A percentile compares a stretch with the other conserved stretches of the same genome.
phyloP scores from a whole-genome alignment of 129 eudicot genomes.

The Escallonia herrerae region DNA sequence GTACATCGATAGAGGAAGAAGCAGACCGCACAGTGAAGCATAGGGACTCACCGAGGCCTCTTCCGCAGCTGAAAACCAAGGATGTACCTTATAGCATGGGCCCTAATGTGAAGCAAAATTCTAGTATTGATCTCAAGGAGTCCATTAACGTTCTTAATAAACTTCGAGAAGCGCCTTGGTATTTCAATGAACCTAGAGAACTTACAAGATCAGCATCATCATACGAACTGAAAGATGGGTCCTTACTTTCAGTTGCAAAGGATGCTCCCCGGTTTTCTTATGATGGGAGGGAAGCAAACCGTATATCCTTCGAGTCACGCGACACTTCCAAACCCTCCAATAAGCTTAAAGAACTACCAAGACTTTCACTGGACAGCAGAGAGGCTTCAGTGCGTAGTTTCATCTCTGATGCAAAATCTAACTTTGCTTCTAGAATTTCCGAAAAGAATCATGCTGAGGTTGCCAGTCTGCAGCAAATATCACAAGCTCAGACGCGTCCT shows the following conservation, averaged over 20 bases:
- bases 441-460: slow-evolving; percentile 29
- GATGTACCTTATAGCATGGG: slow-evolving; percentile 26
- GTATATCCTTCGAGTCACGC: slow-evolving; percentile 36
- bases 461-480: slow-evolving; percentile 20
- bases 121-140: slow-evolving; percentile 35
- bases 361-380: slow-evolving; percentile 73
- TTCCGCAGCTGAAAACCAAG: slow-evolving; percentile 17
- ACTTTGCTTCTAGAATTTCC: slow-evolving; percentile 20
- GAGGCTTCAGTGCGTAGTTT: slow-evolving; percentile 49
- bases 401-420: slow-evolving; percentile 34
- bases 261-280: slow-evolving; percentile 84
- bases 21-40: slow-evolving; percentile 26
- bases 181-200: slow-evolving; percentile 47
- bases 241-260: slow-evolving; percentile 32
- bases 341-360: slow-evolving; percentile 60
- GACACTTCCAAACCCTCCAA: slow-evolving; percentile 35
- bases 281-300: slow-evolving; percentile 68
- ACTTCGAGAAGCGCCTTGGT: slow-evolving; percentile 55
- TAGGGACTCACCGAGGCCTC: slow-evolving; percentile 32
- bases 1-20: slow-evolving; percentile 40
- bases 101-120: slow-evolving; percentile 18
- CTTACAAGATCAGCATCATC: slow-evolving; percentile 50
- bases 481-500: slow-evolving; percentile 35
- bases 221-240: slow-evolving; percentile 50
- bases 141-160: slow-evolving; percentile 56